Evolutionary conservation across 345 rosid species (phyloP), one percentile per base, ranked within the genome.

Genomic region (Aquilaria malaccensis): DNA sequence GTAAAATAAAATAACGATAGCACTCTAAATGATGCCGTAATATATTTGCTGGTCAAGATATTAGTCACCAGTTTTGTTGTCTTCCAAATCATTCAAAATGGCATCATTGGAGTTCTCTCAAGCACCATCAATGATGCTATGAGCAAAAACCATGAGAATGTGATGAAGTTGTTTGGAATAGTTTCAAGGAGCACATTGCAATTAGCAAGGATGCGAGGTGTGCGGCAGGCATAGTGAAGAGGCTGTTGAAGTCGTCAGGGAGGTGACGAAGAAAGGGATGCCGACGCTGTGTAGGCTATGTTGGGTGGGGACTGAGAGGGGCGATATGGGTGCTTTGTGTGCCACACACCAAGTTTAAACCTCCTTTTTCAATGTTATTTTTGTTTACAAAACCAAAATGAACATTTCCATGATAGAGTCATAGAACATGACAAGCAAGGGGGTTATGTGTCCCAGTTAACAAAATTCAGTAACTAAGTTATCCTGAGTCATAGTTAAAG

Each of bases 261-360:
- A 67, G 47, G 85, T 91, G 74, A 85, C 98, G 77, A 94, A 89
- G 73, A 85, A 81, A 33, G 85, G 89, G 15, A 94, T 87, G 67
- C 67, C 76, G 69, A 78, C 86, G 47, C 64, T 89, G 65, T 93
- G 98, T 97, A 77, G 86, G 49, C 10, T 79, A 56, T 93, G 96
- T 31, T 89, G 73, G 30, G 54, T 85, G 63, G 22, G 22, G 22
- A 22, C 22, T 22, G 79, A 76, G 29, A 61, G 80, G 66, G 94
- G 87, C 29, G 74, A 73, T 51, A 74, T 22, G 61, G 62, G 86
- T 87, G 33, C 22, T 1, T 22, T 22, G 22, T 22, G 22, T 22
- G 22, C 22, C 22, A 22, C 0, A 22, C 22, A 22, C 0, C 22
- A 22, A 22, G 22, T 22, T 22, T 22, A 22, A 22, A 22, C 22